A percentile compares a stretch with the other conserved stretches of the same genome.
phyloP scores from a whole-genome alignment of 2,329 filamentous ascomycete genomes.

The Dactylellina haptotyla region DNA sequence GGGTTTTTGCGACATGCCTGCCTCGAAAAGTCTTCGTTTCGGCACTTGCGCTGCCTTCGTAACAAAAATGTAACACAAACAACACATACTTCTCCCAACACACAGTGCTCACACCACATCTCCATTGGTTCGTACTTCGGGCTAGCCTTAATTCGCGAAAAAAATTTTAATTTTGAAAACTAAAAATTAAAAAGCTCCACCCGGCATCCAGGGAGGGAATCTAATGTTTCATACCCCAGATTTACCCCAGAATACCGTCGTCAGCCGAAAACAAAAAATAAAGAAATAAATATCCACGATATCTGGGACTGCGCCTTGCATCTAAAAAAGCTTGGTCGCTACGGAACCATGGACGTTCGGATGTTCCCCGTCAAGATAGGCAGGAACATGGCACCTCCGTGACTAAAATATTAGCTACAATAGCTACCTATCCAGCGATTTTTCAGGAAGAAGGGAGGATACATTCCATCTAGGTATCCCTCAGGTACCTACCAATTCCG shows the following conservation, averaged over 20 bases:
- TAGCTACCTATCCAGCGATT: not conserved
- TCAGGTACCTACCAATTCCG: constrained; percentile 10
- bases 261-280: constrained; percentile 5
- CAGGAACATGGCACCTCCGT: constrained; percentile 25
- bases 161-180: no score
- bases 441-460: no score
- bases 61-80: constrained; percentile 10
- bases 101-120: no score
- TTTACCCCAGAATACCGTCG: constrained; percentile 9
- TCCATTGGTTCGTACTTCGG: no score
- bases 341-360: constrained; percentile 6
- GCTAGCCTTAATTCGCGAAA: no score
- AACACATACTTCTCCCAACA: no score
- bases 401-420: not conserved
- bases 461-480: constrained; percentile 4
- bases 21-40: no score
- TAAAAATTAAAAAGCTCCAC: no score
- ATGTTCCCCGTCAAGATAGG: constrained; percentile 10
- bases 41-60: not conserved
- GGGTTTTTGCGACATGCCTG: no score
- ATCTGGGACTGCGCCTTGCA: no score
- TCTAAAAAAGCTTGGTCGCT: not conserved
- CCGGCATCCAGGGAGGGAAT: not conserved
- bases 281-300: not conserved
- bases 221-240: constrained; percentile 38